These are phyloP conservation scores for Penicillium freii DNA, from an alignment of 2,329 filamentous ascomycete species.

Conservation along the genomic window DNA sequence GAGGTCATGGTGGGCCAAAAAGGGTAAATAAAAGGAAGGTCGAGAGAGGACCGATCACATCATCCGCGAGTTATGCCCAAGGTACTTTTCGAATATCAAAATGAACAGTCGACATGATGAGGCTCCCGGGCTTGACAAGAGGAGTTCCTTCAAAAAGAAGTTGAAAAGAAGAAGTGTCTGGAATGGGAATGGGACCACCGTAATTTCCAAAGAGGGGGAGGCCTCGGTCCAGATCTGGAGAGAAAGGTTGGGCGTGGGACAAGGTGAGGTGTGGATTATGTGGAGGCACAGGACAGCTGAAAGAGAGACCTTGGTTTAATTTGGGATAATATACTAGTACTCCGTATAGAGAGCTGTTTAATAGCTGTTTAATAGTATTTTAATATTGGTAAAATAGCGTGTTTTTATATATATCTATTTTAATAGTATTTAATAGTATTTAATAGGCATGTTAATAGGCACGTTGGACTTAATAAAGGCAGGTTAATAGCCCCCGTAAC, in stretches of 20 bases:
- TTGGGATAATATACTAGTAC: too few relatives aligned
- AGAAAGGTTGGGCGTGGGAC: constrained; percentile 4
- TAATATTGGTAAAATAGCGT: background rate
- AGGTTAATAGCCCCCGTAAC: background rate
- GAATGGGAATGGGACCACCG: constrained; percentile 1
- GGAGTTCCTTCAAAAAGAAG: background rate
- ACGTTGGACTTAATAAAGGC: too few relatives aligned
- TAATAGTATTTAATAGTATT: background rate
- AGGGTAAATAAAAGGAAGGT: constrained; percentile 10
- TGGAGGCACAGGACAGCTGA: constrained; percentile 11
- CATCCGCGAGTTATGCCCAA: constrained; percentile 9
- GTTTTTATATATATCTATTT: background rate
- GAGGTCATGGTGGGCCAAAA: constrained; percentile 25
- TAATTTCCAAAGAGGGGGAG: background rate
- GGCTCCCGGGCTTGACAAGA: constrained; percentile 5
- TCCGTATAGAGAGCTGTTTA: too few relatives aligned
- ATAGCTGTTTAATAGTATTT: background rate
- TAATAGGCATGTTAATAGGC: background rate
- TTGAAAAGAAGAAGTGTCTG: background rate
- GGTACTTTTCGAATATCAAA: constrained; percentile 8
- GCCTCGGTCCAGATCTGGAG: constrained; percentile 26
- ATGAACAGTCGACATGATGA: constrained; percentile 21
- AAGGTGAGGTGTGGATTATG: background rate
- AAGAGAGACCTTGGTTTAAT: background rate
- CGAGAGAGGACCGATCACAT: constrained; percentile 15